Base-by-base conservation (phyloP, 176 grass and related monocot genomes). In the Thalia dealbata region DNA sequence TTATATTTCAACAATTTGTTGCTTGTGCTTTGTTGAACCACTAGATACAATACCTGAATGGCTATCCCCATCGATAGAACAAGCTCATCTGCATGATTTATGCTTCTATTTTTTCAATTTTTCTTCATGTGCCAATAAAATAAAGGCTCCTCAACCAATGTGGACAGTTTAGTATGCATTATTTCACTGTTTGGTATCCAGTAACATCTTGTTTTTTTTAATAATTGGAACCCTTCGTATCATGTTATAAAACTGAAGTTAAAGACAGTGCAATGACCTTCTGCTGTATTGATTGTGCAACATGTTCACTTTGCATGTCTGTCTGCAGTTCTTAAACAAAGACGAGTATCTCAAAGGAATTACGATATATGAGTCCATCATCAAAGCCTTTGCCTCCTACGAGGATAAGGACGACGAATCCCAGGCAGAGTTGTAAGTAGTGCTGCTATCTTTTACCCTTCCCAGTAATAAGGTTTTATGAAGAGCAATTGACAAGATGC, bases 281-380 rank as follows among this genome's bases (percentile, higher is more conserved):
- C 16, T 68, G 64, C 9, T 3, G 61, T 60, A 10, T 21, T 73
- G 28, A 15, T 63, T 58, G 32, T 10, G 16, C 13, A 28, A 28
- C 29, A 1, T 63, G 1, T 44, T 19, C 27, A 38, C 32, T 2
- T 38, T 4, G 32, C 10, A 43, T 11, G 45, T 68, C 75, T 50
- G 65, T 21, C 44, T 73, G 59, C 82, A 96, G 92, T 96, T 92
- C 78, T 71, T 96, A 81, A 81, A 70, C 74, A 91, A 92, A 88
- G 87, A 92, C 64, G 95, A 92, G 79, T 97, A 97, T 69, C 74
- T 91, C 28, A 92, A 81, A 79, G 95, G 87, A 79, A 91, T 92
- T 0, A 59, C 73, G 67, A 79, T 97, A 59, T 97, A 97, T 0
- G 87, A 88, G 73, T 97, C 81, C 12, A 60, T 97, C 32, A 97